Evolutionary conservation across 495 filamentous ascomycete genomes (phyloP).

Genomic region (Podospora conica): DNA sequence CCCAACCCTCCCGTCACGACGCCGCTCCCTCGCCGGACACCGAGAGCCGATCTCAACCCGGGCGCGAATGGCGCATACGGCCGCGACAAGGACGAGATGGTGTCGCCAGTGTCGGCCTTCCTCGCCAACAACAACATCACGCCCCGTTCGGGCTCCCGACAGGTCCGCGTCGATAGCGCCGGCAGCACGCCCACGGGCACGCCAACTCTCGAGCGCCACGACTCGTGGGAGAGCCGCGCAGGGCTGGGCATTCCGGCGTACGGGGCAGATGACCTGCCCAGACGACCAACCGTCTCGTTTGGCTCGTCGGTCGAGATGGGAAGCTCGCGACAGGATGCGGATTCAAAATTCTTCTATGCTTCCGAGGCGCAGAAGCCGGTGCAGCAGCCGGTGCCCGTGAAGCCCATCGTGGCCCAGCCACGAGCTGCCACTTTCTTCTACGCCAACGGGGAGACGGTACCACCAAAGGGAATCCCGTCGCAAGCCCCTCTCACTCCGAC

Average conservation of each 20-base stretch:
- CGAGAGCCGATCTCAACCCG: conserved; percentile 5
- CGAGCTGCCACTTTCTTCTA: conserved; percentile 53
- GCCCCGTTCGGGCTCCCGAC: conserved; percentile 62
- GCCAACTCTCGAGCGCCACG: conserved; percentile 39
- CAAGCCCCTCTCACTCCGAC: conserved; percentile 31
- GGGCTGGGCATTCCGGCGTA: conserved; percentile 30
- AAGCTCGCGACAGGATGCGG: conserved; percentile 22
- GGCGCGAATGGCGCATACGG: conserved; percentile 10
- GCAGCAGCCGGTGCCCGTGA: conserved; percentile 19
- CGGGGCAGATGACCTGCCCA: conserved; percentile 24
- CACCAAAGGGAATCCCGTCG: conserved; percentile 18
- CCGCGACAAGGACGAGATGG: conserved; percentile 21
- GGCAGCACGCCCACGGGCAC: conserved; percentile 55
- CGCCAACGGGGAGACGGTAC: conserved; percentile 40
- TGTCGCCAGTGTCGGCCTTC: conserved; percentile 47
- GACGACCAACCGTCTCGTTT: conserved; percentile 27
- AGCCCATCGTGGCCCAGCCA: conserved; percentile 20
- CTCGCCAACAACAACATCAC: conserved; percentile 59
- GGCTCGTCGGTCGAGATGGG: conserved; percentile 22
- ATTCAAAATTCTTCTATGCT: conserved; percentile 72
- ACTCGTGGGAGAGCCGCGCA: conserved; percentile 35
- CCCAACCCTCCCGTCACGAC: conserved; percentile 30
- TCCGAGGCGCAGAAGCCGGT: conserved; percentile 54
- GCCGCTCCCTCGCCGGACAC: conserved; percentile 27
- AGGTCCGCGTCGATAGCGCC: conserved; percentile 57